Evolutionary conservation across 106 monocot species (phyloP), one percentile per base, ranked within the genome.

Genomic region (Allium fistulosum): DNA sequence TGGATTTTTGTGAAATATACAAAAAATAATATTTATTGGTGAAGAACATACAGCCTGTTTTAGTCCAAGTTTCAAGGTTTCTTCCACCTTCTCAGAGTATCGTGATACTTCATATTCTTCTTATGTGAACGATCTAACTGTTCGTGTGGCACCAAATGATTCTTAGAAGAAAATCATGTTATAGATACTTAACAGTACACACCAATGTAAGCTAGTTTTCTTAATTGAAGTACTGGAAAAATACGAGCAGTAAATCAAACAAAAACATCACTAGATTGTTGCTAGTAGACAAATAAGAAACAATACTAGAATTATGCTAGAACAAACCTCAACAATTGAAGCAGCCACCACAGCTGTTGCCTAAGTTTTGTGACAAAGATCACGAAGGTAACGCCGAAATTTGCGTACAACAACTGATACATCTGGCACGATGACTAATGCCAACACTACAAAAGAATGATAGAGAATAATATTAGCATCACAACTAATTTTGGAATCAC

Each of bases 301-400:
- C 13, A 46, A 48, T 46, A 63, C 13, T 46, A 10, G 48, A 48
- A 17, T 63, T 15, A 27, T 15, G 15, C 63, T 46, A 11, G 45
- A 71, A 70, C 80, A 76, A 74, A 99, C 99, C 92, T 99, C 99
- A 67, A 92, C 99, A 71, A 99, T 99, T 49, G 99, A 99, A 65
- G 99, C 74, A 63, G 99, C 99, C 65, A 81, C 77, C 75, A 92
- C 99, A 26, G 99, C 99, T 61, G 92, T 89, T 76, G 99, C 99
- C 77, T 99, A 92, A 69, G 99, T 99, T 66, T 99, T 86, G 74
- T 99, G 92, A 61, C 92, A 93, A 66, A 99, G 99, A 71, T 99
- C 99, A 56, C 99, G 92, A 66, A 99, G 89, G 72, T 81, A 99
- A 49, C 99, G 88, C 53, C 99, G 92, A 76, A 93, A 99, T 27